phyloP scores from a whole-genome alignment of 2,329 filamentous ascomycete genomes.

The Hawksworthiomyces lignivorus region DNA sequence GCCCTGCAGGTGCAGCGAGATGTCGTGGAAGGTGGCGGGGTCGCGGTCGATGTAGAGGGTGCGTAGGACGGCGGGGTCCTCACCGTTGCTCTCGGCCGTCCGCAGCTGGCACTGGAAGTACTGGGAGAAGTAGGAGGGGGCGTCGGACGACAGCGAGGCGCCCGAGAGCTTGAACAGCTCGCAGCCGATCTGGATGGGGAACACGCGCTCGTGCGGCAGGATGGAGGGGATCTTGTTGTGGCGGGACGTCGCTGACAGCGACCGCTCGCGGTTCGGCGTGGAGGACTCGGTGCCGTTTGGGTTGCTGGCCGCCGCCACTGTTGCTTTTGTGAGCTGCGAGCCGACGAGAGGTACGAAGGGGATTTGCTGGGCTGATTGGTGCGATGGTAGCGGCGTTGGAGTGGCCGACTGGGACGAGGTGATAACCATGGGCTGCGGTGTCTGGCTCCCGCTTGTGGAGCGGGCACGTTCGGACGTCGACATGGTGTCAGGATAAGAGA shows the following conservation, averaged over 20 bases:
- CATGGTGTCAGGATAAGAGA: not conserved
- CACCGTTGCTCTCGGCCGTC: conserved; percentile 50
- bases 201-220: conserved; percentile 64
- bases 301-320: too few species aligned
- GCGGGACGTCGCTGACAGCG: not conserved
- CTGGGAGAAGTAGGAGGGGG: conserved; percentile 91
- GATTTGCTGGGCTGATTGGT: too few species aligned
- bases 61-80: conserved; percentile 49
- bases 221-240: conserved; percentile 42
- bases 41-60: conserved; percentile 95
- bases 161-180: conserved; percentile 67
- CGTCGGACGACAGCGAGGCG: conserved; percentile 67
- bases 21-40: conserved; percentile 80
- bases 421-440: too few species aligned
- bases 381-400: not conserved
- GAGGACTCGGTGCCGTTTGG: not conserved
- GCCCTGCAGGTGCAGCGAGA: conserved; percentile 82
- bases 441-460: conserved; percentile 7
- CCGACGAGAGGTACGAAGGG: too few species aligned
- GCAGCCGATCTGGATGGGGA: conserved; percentile 66
- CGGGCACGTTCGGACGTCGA: not conserved
- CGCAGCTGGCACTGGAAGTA: conserved; percentile 83
- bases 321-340: too few species aligned
- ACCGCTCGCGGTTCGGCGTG: not conserved
- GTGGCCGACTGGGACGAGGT: conserved; percentile 2